phyloP scores from a whole-genome alignment of 106 monocot genomes.

The Dendrobium nobile region DNA sequence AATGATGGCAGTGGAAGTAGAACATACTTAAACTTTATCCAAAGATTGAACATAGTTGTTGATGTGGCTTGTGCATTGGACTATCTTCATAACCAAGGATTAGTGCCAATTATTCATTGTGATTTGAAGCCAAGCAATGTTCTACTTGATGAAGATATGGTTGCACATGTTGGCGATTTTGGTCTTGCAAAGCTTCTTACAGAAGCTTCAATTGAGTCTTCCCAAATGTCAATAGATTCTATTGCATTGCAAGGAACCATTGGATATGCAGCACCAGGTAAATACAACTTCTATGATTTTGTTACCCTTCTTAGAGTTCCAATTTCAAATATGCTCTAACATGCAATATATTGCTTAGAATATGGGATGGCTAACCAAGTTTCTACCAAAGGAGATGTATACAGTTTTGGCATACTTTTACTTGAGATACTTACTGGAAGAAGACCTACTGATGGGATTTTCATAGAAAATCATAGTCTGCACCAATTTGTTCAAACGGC shows the following conservation, averaged over 20 bases:
- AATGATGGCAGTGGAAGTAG: too few relatives aligned
- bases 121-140: conserved; percentile 24
- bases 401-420: conserved; percentile 18
- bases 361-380: conserved; percentile 13
- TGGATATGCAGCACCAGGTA: too few relatives aligned
- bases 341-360: background rate
- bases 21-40: background rate
- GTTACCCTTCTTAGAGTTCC: too few relatives aligned
- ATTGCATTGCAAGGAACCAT: too few relatives aligned
- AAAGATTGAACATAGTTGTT: conserved; percentile 34
- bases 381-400: conserved; percentile 16
- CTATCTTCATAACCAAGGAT: conserved; percentile 37
- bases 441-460: conserved; percentile 14
- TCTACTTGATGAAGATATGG: conserved; percentile 34
- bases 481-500: background rate
- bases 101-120: conserved; percentile 32
- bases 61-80: conserved; percentile 44
- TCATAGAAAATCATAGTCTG: background rate
- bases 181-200: conserved; percentile 19
- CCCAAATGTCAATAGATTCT: too few relatives aligned
- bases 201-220: too few relatives aligned
- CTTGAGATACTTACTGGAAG: conserved; percentile 16
- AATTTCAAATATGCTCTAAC: too few relatives aligned
- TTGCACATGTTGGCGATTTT: conserved; percentile 37
- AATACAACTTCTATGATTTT: background rate